Conservation (phyloP, 2,329 filamentous ascomycete species). For the Fusarium xylarioides region DNA sequence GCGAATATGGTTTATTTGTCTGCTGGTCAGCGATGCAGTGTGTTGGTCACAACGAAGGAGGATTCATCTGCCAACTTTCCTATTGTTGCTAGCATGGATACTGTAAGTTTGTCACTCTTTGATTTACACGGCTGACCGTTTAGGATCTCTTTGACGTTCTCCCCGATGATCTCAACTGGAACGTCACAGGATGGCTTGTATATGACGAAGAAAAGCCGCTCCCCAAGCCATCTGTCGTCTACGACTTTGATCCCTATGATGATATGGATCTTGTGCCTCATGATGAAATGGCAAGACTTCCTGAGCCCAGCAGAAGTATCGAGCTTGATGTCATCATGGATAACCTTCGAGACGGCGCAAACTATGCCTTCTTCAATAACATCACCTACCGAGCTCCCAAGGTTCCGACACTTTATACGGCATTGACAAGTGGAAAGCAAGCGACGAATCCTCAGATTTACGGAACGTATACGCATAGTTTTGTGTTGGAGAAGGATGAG, state of each 20-base stretch:
- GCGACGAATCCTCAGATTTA: conserved; percentile 70
- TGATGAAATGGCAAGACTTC: conserved; percentile 69
- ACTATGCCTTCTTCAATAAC: conserved; percentile 76
- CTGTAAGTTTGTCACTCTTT: conserved; percentile 49
- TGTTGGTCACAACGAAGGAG: conserved; percentile 70
- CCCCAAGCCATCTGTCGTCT: conserved; percentile 62
- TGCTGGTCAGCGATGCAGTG: conserved; percentile 72
- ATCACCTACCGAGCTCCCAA: conserved; percentile 78
- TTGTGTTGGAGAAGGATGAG: conserved; percentile 73
- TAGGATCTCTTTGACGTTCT: conserved; percentile 73
- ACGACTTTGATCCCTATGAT: conserved; percentile 74
- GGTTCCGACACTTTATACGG: conserved; percentile 83
- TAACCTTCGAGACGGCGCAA: conserved; percentile 68
- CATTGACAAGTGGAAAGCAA: conserved; percentile 68
- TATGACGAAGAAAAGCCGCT: conserved; percentile 60
- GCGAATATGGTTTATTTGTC: conserved; percentile 72
- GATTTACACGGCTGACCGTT: conserved; percentile 5
- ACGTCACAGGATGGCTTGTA: conserved; percentile 71
- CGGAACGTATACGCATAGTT: conserved; percentile 70
- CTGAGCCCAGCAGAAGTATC: conserved; percentile 70
- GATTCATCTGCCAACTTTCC: conserved; percentile 70
- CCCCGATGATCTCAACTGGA: conserved; percentile 73
- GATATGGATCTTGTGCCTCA: conserved; percentile 76
- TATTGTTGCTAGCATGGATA: conserved; percentile 76
- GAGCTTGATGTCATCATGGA: conserved; percentile 71